Evolutionary conservation across 179 eudicot genomes (phyloP).

Genomic region (Sideroxylon spinosum): DNA sequence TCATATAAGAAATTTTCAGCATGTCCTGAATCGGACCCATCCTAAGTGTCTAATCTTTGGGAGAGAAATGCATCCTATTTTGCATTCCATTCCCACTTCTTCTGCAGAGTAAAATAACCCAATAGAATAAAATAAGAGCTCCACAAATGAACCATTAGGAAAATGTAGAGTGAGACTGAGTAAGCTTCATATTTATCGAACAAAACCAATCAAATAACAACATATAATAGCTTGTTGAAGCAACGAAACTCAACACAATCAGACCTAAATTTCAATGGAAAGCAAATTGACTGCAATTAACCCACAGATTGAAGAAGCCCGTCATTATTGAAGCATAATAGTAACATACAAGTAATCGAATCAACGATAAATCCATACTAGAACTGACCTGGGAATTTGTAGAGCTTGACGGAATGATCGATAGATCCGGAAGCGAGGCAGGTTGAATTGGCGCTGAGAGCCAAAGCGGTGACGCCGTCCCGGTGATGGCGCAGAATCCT

Average conservation of each 20-base stretch:
- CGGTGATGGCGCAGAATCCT: conserved; percentile 55
- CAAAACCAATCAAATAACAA: neutral
- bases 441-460: conserved; percentile 83
- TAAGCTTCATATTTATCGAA: neutral
- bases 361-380: neutral
- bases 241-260: neutral
- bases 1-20: neutral
- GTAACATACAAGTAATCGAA: too few species aligned
- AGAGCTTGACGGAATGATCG: conserved; percentile 85
- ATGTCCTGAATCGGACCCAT: neutral
- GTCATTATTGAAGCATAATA: too few species aligned
- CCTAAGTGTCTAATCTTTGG: neutral
- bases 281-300: neutral
- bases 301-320: neutral
- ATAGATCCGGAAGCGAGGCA: conserved; percentile 91
- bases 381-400: conserved; percentile 72
- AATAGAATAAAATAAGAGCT: neutral
- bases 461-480: conserved; percentile 79
- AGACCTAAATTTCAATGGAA: neutral
- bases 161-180: neutral
- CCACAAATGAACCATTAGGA: neutral
- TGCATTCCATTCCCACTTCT: neutral
- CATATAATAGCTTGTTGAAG: neutral
- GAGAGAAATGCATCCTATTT: neutral
- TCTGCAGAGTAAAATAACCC: neutral